Evolutionary conservation across 306 rosid species (phyloP).

Genomic region (cucumber (Cucumis sativus)): DNA sequence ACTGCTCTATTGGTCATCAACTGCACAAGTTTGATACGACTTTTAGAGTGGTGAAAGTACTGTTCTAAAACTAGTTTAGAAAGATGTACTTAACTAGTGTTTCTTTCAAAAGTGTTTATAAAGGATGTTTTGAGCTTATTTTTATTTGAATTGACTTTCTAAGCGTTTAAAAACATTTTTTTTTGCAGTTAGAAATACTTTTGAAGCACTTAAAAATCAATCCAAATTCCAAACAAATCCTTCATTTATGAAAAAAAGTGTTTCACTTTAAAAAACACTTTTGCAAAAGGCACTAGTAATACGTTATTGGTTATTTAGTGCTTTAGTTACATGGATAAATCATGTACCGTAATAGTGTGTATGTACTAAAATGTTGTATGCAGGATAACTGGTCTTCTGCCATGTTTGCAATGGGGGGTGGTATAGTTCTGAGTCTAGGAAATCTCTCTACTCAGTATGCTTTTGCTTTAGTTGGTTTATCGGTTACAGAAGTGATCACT

Average conservation of each 20-base stretch:
- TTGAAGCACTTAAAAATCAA: neutral
- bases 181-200: too few relatives aligned
- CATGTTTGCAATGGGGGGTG: constrained; percentile 80
- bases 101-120: neutral
- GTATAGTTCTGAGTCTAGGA: constrained; percentile 70
- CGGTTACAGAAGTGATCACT: constrained; percentile 74
- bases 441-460: constrained; percentile 77
- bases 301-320: neutral
- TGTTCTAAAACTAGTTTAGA: neutral
- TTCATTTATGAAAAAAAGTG: neutral
- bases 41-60: neutral
- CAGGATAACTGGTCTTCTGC: constrained; percentile 84
- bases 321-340: neutral
- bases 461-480: constrained; percentile 82
- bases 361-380: constrained; percentile 5
- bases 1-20: neutral
- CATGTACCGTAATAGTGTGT: constrained; percentile 2
- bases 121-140: neutral
- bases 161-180: neutral
- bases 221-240: neutral
- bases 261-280: neutral
- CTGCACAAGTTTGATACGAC: neutral
- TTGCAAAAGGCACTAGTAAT: neutral
- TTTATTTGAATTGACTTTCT: neutral
- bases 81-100: neutral